Base-by-base conservation (phyloP, 2,329 filamentous ascomycete genomes). In the Claviceps pusilla region DNA sequence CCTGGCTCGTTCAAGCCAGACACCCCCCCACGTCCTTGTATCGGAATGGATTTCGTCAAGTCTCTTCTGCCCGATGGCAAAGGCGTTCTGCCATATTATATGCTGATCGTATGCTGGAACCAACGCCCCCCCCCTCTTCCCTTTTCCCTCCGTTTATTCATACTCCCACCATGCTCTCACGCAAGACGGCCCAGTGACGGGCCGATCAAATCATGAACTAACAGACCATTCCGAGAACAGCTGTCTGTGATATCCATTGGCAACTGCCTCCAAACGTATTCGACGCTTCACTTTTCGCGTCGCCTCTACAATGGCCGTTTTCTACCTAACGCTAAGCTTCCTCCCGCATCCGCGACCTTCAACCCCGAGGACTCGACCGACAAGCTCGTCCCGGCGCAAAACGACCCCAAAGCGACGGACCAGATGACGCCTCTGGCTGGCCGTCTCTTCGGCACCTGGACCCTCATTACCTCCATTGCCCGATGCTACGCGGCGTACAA, bases 401-500 rank as follows among this genome's bases (percentile, higher is more conserved):
- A 73, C 53, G 71, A 73, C 51, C 66, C 72, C 55, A 73, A 73
- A 62, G 74, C 69, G 48, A 63, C 69, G 55, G 78, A 82, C 63
- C 79, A 82, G 68, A 79, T 88, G 54, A 90, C 87, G 6, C 81
- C 85, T 5, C 80, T 95, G 35, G 84, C 83, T 11, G 83, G 83
- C 31, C 83, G 88, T 59, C 82, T 88, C 24, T 95, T 95, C 67
- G 89, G 86, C 53, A 93, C 87, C 35, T 96, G 89, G 84, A 94
- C 90, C 0, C 77, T 91, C 55, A 75, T 95, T 56, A 84, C 86
- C 6, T 79, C 82, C 56, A 73, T 95, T 51, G 77, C 95, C 48
- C 81, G 90, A 52, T 72, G 89, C 60, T 94, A 94, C 65, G 87
- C 88, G 4, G 87, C 87, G 39, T 95, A 94, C 71, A 76, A 94